These are phyloP conservation scores for Rhizopogon parksii DNA, from an alignment of 1,284 basidiomycete genomes.

Conservation along the genomic window DNA sequence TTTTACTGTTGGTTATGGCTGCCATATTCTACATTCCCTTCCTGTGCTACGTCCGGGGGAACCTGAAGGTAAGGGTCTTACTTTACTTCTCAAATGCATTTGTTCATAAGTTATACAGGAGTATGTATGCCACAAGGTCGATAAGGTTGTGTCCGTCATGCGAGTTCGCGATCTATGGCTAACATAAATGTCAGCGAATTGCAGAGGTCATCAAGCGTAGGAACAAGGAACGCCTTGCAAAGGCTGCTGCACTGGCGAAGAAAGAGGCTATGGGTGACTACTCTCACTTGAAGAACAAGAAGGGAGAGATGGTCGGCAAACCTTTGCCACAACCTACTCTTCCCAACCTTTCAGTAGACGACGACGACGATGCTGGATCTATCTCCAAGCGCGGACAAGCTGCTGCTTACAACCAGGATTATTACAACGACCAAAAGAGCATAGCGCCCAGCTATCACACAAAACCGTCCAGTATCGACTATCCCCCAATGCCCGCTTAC, in stretches of 20 bases:
- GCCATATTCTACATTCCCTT: conserved; percentile 88
- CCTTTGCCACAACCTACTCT: conserved; percentile 94
- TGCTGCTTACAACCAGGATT: conserved; percentile 44
- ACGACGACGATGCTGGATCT: conserved; percentile 64
- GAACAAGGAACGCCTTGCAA: conserved; percentile 79
- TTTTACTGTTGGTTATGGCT: conserved; percentile 77
- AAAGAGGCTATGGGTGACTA: conserved; percentile 88
- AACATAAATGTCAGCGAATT: conserved; percentile 58
- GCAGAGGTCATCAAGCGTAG: conserved; percentile 88
- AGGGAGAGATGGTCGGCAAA: conserved; percentile 75
- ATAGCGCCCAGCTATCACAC: conserved; percentile 30
- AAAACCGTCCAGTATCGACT: conserved; percentile 35
- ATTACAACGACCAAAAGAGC: conserved; percentile 39
- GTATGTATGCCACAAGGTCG: conserved; percentile 98
- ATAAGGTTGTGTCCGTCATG: conserved; percentile 58
- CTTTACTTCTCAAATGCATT: conserved; percentile 1
- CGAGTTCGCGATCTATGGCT: conserved; percentile 2
- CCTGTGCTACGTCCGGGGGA: conserved; percentile 91
- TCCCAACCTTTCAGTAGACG: conserved; percentile 84
- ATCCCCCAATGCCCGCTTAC: conserved; percentile 70
- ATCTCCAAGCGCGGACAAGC: conserved; percentile 44
- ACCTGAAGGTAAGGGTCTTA: conserved; percentile 63
- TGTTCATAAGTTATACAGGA: conserved; percentile 48
- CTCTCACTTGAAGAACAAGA: conserved; percentile 90
- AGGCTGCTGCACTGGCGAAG: conserved; percentile 78